Base-by-base conservation (phyloP, 2,329 filamentous ascomycete species). In the Metarhizium album region DNA sequence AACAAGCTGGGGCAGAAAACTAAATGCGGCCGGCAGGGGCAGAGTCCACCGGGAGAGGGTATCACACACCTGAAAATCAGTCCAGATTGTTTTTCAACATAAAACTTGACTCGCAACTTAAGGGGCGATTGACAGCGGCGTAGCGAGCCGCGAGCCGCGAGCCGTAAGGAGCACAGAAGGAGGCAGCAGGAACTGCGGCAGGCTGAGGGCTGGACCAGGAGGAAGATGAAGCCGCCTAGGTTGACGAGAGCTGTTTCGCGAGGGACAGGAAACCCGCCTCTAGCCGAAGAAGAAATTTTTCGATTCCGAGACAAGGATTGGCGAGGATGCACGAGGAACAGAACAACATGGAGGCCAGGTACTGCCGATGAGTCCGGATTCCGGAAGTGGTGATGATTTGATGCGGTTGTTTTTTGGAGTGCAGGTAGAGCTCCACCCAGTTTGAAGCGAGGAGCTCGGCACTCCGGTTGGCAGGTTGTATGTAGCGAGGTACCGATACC, bases 41-140 rank as follows among this genome's bases (percentile, higher is more conserved):
- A 23, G 18, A 9, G 40, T 7, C 40, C 11, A 43, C 8, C 13
- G 20, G 14, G 22, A 7, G 8, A 2, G 9, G 23, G 4, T 9
- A 4, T 35, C 14, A 33, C 42, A 42, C 31, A 49, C 52, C 49
- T 31, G 49, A 37, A 31, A 35, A 47, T 45, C 46, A 53, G 42
- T 33, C 29, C 42, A 22, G 18, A 27, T 8, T 20, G 35, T n/a
- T 13, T 18, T 18, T 50, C 22, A 23, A 47, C 29, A 52, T 47
- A 18, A 45, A 50, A 47, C 22, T 20, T 38, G 38, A 43, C 47
- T 43, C 49, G 45, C 16, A 27, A 13, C 3, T 31, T 29, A 31
- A 20, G 31, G 22, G 24, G 35, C 23, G 47, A 33, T 43, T 27
- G 20, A n/a, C 22, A 13, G 46, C 42, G 20, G 23, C 42, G 40